Base-by-base conservation (phyloP, 1,284 basidiomycete genomes). In the Volvariella volvacea region DNA sequence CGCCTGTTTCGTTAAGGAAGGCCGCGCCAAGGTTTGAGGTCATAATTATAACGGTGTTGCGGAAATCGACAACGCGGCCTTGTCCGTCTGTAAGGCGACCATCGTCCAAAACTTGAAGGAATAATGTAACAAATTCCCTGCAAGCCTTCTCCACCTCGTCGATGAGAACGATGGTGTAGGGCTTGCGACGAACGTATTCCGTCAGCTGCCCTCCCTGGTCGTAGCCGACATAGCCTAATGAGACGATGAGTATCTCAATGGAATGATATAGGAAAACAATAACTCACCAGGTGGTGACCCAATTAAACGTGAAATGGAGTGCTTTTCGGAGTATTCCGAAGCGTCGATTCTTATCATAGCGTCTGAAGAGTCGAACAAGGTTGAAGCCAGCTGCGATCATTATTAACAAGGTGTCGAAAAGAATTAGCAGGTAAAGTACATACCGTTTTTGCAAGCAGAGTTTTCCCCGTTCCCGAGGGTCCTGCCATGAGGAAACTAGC, bases 31-130 rank as follows among this genome's bases (percentile, higher is more conserved):
- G 75, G 62, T 98, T 98, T 44, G 89, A 92, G 2, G 93, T 97
- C 74, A 96, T 85, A 62, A 94, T 89, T 59, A 97, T 91, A 56
- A 95, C 89, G 1, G 90, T 89, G 59, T 92, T 95, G 51, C 81
- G 71, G 71, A 92, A 88, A 48, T 72, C 67, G 10, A 90, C 79
- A 19, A 86, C 68, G 47, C 85, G 78, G 17, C 88, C 88, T 62
- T 90, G 87, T 7, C 87, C 84, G 54, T 97, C 94, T 14, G 92
- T 96, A 51, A 97, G 71, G 42, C 83, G 81, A n/a, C 94, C 94
- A 55, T 98, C 95, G 56, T 98, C 94, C 45, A 98, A 78, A 28
- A 97, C 88, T 65, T 97, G 94, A 14, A 98, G 71, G 64, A 97
- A 89, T 39, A 97, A 74, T 33, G 91, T 94, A 51, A 92, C 82